Percentiles rank a stretch among this genome's conserved stretches.
Evolutionary conservation across 2,329 filamentous ascomycete genomes (phyloP).

Genomic region (Fusarium veterinarium): DNA sequence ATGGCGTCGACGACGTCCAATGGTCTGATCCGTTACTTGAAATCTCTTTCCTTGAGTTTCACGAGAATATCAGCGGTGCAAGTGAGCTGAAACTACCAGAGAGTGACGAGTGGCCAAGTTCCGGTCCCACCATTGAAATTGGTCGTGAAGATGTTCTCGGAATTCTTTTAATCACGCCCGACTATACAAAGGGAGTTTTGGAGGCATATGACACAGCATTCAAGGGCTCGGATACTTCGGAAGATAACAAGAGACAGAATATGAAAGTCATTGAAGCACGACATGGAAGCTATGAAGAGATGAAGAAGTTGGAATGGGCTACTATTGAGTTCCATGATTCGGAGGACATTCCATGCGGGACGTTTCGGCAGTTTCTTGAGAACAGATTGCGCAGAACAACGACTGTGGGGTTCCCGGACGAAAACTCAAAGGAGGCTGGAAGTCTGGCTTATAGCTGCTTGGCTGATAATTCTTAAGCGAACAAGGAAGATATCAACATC

Average conservation of each 20-base stretch:
- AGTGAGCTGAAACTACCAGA: neutral
- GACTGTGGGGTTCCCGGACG: neutral
- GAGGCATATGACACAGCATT: constrained; percentile 24
- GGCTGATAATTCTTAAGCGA: neutral
- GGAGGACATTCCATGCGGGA: constrained; percentile 1
- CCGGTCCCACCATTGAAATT: constrained; percentile 8
- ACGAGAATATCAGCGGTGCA: constrained; percentile 7
- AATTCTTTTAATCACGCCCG: constrained; percentile 12
- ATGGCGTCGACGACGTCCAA: constrained; percentile 16
- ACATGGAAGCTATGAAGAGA: constrained; percentile 31
- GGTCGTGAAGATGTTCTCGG: constrained; percentile 14
- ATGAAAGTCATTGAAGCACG: constrained; percentile 15
- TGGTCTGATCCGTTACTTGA: constrained; percentile 8
- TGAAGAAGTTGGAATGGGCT: constrained; percentile 28
- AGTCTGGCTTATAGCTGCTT: constrained; percentile 18
- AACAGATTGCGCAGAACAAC: neutral
- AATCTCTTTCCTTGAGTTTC: constrained; percentile 8
- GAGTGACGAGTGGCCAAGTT: constrained; percentile 21
- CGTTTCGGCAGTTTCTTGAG: constrained; percentile 20
- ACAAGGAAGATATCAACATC: neutral
- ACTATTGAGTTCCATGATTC: constrained; percentile 8
- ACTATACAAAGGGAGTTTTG: constrained; percentile 3
- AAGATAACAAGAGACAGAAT: constrained; percentile 8
- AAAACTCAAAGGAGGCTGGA: neutral
- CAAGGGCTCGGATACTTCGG: neutral